Evolutionary conservation across 768 basidiomycete species (phyloP).

Genomic region (Phlegmacium glaucopus): DNA sequence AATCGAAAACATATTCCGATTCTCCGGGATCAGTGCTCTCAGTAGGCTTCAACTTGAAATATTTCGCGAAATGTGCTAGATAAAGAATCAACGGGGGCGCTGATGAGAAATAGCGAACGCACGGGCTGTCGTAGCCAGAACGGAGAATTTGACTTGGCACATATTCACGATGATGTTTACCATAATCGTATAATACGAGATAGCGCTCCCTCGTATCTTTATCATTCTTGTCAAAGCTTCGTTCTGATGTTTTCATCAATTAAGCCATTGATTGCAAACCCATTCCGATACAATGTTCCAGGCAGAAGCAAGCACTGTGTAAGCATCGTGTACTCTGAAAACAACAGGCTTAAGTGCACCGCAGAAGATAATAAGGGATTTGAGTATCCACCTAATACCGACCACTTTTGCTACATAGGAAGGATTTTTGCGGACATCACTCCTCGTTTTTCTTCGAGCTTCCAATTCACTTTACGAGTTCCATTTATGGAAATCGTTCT

Average conservation of each 20-base stretch:
- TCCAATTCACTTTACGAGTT: constrained; percentile 52
- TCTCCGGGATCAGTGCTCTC: constrained; percentile 37
- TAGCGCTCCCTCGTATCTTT: constrained; percentile 52
- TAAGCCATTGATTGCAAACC: constrained; percentile 53
- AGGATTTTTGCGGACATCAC: constrained; percentile 35
- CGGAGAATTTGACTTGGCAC: constrained; percentile 61
- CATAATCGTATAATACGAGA: constrained; percentile 61
- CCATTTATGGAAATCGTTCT: no score
- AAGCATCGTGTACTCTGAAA: constrained; percentile 73
- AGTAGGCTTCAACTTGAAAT: constrained; percentile 58
- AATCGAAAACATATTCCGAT: constrained; percentile 62
- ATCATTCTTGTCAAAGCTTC: constrained; percentile 53
- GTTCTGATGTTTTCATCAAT: constrained; percentile 48
- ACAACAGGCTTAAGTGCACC: not conserved
- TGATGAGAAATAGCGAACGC: constrained; percentile 22
- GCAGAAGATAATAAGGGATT: constrained; percentile 2
- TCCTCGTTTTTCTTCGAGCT: constrained; percentile 41
- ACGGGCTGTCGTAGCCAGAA: constrained; percentile 72
- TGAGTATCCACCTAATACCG: constrained; percentile 46
- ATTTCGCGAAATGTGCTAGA: constrained; percentile 67
- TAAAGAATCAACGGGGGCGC: constrained; percentile 1
- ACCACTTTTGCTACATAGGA: constrained; percentile 55
- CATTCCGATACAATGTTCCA: constrained; percentile 70
- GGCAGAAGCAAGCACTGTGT: constrained; percentile 77
- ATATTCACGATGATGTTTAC: constrained; percentile 57